These are phyloP conservation scores for Coniochaeta pulveracea DNA, from an alignment of 2,329 filamentous ascomycete species.

Conservation along the genomic window DNA sequence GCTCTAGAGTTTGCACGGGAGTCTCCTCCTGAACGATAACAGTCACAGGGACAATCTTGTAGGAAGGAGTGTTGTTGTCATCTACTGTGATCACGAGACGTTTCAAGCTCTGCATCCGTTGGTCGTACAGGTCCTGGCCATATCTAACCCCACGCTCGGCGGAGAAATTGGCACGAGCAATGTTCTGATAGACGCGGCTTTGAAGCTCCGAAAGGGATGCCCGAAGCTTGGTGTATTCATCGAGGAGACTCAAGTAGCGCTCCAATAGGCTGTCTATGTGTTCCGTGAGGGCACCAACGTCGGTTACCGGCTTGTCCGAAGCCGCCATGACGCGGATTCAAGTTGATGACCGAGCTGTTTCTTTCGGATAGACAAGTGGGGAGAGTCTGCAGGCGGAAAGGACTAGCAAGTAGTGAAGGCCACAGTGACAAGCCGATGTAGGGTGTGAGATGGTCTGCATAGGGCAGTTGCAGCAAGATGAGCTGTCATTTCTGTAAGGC, in stretches of 20 bases:
- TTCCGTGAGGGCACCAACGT: too few species aligned
- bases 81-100: constrained; percentile 9
- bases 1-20: neutral
- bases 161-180: constrained; percentile 68
- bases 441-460: too few species aligned
- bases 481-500: too few species aligned
- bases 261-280: constrained; percentile 52
- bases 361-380: too few species aligned
- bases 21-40: neutral
- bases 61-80: constrained; percentile 8
- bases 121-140: constrained; percentile 61
- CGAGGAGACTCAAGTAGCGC: constrained; percentile 53
- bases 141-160: constrained; percentile 53
- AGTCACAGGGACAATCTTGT: constrained; percentile 10
- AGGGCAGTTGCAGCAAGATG: too few species aligned
- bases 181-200: constrained; percentile 40
- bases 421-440: too few species aligned
- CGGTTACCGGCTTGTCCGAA: too few species aligned
- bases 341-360: too few species aligned
- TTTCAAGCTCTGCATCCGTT: constrained; percentile 50
- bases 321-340: too few species aligned
- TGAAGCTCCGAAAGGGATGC: constrained; percentile 41
- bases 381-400: too few species aligned
- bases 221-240: constrained; percentile 54
- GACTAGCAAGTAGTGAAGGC: too few species aligned